Conservation (phyloP, 2,329 filamentous ascomycete species). For the Chaetomium globosum region DNA sequence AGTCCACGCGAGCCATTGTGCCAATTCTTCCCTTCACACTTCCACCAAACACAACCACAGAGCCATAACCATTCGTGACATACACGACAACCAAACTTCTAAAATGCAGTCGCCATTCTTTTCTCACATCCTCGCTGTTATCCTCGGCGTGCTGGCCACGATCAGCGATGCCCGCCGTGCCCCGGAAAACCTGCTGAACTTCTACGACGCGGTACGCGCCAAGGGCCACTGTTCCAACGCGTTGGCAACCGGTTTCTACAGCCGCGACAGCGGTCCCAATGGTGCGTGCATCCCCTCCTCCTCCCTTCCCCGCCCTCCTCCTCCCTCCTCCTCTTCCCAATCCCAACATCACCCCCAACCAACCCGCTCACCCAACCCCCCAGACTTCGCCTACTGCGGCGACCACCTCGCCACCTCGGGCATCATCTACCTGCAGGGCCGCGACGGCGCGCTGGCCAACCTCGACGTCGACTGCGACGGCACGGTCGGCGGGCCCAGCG, state of each 20-base stretch:
- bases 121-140: no score
- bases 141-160: not conserved
- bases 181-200: conserved; percentile 37
- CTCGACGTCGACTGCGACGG: conserved; percentile 65
- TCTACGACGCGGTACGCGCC: conserved; percentile 42
- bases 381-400: conserved; percentile 48
- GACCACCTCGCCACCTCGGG: conserved; percentile 43
- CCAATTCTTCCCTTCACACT: not conserved
- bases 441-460: conserved; percentile 47
- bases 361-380: not conserved
- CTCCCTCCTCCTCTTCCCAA: not conserved
- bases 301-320: not conserved
- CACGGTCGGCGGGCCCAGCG: conserved; percentile 39
- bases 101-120: not conserved
- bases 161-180: conserved; percentile 24
- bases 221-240: conserved; percentile 40
- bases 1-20: not conserved
- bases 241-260: conserved; percentile 42
- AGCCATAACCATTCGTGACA: not conserved
- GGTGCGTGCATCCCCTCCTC: conserved; percentile 25
- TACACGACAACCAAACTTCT: not conserved
- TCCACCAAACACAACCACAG: no score
- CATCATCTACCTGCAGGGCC: conserved; percentile 51
- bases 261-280: conserved; percentile 38
- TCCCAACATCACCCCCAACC: not conserved